Conservation (phyloP, 495 filamentous ascomycete genomes). For the Tetracladium setigerum region DNA sequence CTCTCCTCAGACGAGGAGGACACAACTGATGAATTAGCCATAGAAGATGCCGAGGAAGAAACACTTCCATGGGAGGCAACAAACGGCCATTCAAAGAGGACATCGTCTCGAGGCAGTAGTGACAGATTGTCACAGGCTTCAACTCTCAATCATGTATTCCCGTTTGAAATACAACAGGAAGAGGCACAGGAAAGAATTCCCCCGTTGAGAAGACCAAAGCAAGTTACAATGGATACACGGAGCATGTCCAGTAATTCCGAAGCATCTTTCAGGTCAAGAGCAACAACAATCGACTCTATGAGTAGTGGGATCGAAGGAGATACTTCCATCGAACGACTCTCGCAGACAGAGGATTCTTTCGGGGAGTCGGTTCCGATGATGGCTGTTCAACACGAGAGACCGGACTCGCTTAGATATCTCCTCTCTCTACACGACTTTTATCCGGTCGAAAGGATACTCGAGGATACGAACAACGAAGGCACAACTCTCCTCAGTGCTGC, state of each 20-base stretch:
- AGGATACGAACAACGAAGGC: conserved; percentile 80
- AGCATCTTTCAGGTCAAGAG: conserved; percentile 66
- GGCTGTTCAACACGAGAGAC: conserved; percentile 73
- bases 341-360: conserved; percentile 69
- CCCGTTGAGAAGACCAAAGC: conserved; percentile 54
- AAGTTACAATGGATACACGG: conserved; percentile 78
- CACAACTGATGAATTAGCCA: conserved; percentile 36
- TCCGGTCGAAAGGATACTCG: conserved; percentile 57
- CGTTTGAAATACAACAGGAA: conserved; percentile 57
- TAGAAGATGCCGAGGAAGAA: conserved; percentile 28
- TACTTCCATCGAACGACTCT: conserved; percentile 71
- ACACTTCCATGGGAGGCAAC: conserved; percentile 27
- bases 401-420: conserved; percentile 66
- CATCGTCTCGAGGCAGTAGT: conserved; percentile 33
- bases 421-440: conserved; percentile 69
- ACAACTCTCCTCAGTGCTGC: conserved; percentile 89
- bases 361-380: conserved; percentile 95
- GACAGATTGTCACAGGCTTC: conserved; percentile 37
- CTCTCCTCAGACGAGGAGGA: conserved; percentile 27
- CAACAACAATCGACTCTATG: conserved; percentile 67
- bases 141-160: conserved; percentile 80
- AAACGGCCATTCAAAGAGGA: conserved; percentile 37
- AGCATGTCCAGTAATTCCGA: conserved; percentile 83
- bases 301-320: conserved; percentile 74
- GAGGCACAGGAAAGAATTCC: conserved; percentile 29